A percentile compares a stretch with the other conserved stretches of the same genome.
Conservation (phyloP, 352 stramenopile species). For the Pythium scleroteichum region DNA sequence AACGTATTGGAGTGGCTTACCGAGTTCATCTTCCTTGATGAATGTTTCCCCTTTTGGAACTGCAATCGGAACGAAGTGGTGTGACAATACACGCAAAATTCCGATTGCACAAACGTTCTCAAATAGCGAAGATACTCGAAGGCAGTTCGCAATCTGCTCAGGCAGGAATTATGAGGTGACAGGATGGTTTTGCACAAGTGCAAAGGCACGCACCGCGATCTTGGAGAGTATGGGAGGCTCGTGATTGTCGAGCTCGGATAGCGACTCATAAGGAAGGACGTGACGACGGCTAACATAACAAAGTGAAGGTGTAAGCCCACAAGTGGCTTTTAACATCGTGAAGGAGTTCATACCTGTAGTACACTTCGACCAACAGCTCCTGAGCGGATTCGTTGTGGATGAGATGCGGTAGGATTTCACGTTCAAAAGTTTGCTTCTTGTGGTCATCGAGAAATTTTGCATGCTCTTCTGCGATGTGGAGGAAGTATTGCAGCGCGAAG, state of each 20-base stretch:
- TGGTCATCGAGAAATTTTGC: conserved; percentile 35
- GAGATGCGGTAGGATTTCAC: conserved; percentile 58
- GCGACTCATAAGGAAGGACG: conserved; percentile 55
- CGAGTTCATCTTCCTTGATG: conserved; percentile 58
- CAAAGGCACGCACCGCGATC: conserved; percentile 75
- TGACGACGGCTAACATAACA: conserved; percentile 38
- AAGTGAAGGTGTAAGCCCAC: no score
- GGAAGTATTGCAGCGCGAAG: conserved; percentile 80
- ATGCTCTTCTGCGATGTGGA: conserved; percentile 73
- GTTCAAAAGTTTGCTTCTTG: conserved; percentile 45
- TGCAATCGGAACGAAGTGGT: conserved; percentile 69
- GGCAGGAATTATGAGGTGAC: no score
- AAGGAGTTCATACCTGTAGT: conserved; percentile 41
- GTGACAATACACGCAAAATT: conserved; percentile 76
- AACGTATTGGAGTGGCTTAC: conserved; percentile 24
- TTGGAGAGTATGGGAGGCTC: conserved; percentile 63
- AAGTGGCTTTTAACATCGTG: no score
- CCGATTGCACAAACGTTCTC: conserved; percentile 78
- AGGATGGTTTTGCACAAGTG: no score
- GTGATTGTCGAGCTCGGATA: conserved; percentile 38
- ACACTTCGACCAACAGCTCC: conserved; percentile 76
- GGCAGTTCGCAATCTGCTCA: conserved; percentile 74
- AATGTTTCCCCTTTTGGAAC: conserved; percentile 59
- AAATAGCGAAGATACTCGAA: conserved; percentile 79
- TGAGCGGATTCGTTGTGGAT: conserved; percentile 63